Evolutionary conservation across 108 stramenopile species (phyloP).

Genomic region (Hondaea fermentalgiana): DNA sequence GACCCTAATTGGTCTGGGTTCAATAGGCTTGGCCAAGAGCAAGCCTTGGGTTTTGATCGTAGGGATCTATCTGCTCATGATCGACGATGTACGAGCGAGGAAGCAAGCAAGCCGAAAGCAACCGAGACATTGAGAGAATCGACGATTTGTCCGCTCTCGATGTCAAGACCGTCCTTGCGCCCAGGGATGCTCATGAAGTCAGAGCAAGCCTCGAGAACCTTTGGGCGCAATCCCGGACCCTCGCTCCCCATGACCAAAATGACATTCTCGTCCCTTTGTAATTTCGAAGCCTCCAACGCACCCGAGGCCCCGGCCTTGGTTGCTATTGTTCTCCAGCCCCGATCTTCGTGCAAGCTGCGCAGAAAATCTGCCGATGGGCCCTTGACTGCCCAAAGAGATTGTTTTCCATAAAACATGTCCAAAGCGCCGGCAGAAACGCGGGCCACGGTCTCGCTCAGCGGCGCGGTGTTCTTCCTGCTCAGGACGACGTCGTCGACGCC

Average conservation of each 20-base stretch:
- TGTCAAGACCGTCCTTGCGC: neutral
- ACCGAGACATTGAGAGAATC: neutral
- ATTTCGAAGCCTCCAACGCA: neutral
- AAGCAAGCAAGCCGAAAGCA: neutral
- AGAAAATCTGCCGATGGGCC: neutral
- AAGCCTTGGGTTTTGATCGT: too few relatives aligned
- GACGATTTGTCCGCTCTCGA: neutral
- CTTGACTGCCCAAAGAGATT: neutral
- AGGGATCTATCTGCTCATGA: too few relatives aligned
- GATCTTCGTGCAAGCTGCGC: neutral
- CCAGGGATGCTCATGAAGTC: neutral
- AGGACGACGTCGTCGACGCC: neutral
- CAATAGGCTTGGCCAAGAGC: too few relatives aligned
- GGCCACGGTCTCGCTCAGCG: neutral
- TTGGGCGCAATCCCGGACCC: neutral
- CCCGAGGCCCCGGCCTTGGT: neutral
- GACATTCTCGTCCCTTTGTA: neutral
- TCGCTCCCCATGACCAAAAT: neutral
- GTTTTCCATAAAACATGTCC: neutral
- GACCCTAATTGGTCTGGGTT: too few relatives aligned
- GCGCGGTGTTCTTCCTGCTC: neutral
- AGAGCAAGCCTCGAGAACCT: neutral
- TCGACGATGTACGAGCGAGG: neutral
- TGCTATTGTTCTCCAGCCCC: neutral
- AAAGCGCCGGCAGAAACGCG: neutral